Evolutionary conservation across 2,329 filamentous ascomycete genomes (phyloP).

Genomic region (Beauveria sp.): DNA sequence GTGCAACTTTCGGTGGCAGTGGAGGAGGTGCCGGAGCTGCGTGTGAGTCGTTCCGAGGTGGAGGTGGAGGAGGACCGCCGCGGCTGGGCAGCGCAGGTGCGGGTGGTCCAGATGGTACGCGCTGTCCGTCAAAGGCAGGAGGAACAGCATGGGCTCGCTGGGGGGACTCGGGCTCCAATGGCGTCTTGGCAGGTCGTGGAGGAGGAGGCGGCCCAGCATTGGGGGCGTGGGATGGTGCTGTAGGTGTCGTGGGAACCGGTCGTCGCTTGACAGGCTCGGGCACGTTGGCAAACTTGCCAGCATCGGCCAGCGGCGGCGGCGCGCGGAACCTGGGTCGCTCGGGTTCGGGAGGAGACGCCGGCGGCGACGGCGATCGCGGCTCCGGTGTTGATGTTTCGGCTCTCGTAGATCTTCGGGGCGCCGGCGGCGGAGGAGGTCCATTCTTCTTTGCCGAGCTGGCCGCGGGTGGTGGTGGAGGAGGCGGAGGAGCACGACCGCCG

Average conservation of each 20-base stretch:
- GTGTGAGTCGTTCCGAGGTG: conserved; percentile 32
- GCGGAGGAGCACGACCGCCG: conserved; percentile 21
- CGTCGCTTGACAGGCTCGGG: conserved; percentile 21
- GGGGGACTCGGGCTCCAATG: conserved; percentile 53
- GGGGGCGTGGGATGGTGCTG: conserved; percentile 19
- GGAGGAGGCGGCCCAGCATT: conserved; percentile 28
- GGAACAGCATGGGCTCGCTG: conserved; percentile 64
- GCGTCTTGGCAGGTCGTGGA: conserved; percentile 55
- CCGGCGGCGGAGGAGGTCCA: conserved; percentile 48
- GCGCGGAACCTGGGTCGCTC: conserved; percentile 64
- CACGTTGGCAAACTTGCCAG: conserved; percentile 72
- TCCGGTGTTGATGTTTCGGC: conserved; percentile 53
- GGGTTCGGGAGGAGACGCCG: conserved; percentile 19
- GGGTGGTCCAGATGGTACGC: conserved; percentile 37
- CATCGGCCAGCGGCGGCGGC: conserved; percentile 81
- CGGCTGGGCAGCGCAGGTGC: conserved; percentile 65
- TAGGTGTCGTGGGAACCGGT: conserved; percentile 20
- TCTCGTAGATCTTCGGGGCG: conserved; percentile 52
- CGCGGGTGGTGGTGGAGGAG: conserved; percentile 18
- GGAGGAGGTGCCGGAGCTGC: conserved; percentile 32
- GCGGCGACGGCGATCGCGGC: conserved; percentile 58
- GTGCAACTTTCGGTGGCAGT: conserved; percentile 41
- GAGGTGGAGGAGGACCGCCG: conserved; percentile 64
- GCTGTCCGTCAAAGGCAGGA: conserved; percentile 67
- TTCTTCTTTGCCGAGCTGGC: conserved; percentile 24